Conservation (phyloP, 495 filamentous ascomycete species). For the Hypoxylon subgilvum region DNA sequence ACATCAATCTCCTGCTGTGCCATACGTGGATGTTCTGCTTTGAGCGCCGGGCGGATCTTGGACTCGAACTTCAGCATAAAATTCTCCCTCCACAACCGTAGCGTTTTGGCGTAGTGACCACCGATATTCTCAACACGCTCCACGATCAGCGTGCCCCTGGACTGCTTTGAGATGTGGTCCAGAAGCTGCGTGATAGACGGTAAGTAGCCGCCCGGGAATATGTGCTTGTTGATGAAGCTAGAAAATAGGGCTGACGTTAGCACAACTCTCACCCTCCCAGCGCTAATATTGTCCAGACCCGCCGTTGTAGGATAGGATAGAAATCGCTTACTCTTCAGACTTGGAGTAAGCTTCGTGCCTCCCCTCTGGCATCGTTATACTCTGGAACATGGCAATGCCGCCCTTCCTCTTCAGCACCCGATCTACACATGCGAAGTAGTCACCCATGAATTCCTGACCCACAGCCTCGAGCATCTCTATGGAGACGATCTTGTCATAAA, state of each 20-base stretch:
- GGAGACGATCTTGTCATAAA: constrained; percentile 71
- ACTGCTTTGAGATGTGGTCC: constrained; percentile 62
- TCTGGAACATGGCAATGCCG: constrained; percentile 73
- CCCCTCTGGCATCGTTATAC: constrained; percentile 75
- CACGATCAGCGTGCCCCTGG: constrained; percentile 63
- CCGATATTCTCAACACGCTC: constrained; percentile 71
- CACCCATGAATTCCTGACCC: constrained; percentile 65
- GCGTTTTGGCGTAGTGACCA: constrained; percentile 70
- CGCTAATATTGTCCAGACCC: not conserved
- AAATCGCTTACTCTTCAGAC: constrained; percentile 49
- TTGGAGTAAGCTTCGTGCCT: constrained; percentile 54
- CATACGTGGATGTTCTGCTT: constrained; percentile 60
- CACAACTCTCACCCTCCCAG: constrained; percentile 31
- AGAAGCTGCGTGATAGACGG: constrained; percentile 69
- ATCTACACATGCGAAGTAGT: constrained; percentile 66
- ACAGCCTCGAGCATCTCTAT: constrained; percentile 82
- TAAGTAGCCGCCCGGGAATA: constrained; percentile 76
- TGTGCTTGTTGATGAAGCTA: constrained; percentile 73
- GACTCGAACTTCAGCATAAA: constrained; percentile 66
- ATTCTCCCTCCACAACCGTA: constrained; percentile 69
- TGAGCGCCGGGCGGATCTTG: constrained; percentile 61
- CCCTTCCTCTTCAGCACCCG: constrained; percentile 64
- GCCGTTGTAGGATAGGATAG: constrained; percentile 1
- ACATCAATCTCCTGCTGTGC: constrained; percentile 63
- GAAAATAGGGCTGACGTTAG: constrained; percentile 35